phyloP scores from a whole-genome alignment of 352 stramenopile species.

The Globisporangium orthogonon region DNA sequence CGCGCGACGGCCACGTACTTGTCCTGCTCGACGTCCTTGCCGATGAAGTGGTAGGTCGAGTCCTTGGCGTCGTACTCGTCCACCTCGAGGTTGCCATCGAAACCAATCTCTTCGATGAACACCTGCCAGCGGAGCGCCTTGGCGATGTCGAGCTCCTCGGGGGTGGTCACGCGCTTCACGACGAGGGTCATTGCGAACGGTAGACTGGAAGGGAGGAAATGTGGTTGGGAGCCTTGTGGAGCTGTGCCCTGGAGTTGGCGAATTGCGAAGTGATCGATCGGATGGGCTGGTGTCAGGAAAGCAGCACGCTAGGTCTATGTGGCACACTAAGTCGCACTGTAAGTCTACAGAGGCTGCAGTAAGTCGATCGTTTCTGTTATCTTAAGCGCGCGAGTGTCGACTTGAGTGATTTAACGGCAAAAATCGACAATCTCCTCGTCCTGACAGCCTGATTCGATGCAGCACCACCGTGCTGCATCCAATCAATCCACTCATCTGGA shows the following conservation, averaged over 20 bases:
- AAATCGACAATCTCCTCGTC: not conserved
- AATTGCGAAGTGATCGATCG: not conserved
- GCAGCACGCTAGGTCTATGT: too few relatives aligned
- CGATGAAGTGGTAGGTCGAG: constrained; percentile 50
- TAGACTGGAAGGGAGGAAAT: not conserved
- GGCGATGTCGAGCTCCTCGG: constrained; percentile 30
- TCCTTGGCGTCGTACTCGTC: constrained; percentile 35
- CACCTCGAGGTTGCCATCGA: constrained; percentile 28
- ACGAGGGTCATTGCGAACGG: constrained; percentile 20
- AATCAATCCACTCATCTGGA: too few relatives aligned
- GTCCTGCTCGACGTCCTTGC: constrained; percentile 39
- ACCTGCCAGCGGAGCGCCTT: constrained; percentile 37
- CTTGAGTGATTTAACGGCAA: not conserved
- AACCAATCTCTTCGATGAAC: constrained; percentile 49
- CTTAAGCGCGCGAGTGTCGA: not conserved
- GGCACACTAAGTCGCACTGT: too few relatives aligned
- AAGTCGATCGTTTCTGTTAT: too few relatives aligned
- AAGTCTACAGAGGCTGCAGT: not conserved
- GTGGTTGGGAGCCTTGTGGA: too few relatives aligned
- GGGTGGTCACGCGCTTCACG: constrained; percentile 34
- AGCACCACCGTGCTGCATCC: too few relatives aligned
- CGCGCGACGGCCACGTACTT: constrained; percentile 48
- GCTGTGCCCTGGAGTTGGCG: not conserved
- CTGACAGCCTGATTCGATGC: not conserved
- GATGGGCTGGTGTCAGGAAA: too few relatives aligned